Percentiles rank a stretch among this genome's conserved stretches.
These are phyloP conservation scores for Babesia bovis DNA, from an alignment of 169 alveolate genomes.

Conservation along the genomic window DNA sequence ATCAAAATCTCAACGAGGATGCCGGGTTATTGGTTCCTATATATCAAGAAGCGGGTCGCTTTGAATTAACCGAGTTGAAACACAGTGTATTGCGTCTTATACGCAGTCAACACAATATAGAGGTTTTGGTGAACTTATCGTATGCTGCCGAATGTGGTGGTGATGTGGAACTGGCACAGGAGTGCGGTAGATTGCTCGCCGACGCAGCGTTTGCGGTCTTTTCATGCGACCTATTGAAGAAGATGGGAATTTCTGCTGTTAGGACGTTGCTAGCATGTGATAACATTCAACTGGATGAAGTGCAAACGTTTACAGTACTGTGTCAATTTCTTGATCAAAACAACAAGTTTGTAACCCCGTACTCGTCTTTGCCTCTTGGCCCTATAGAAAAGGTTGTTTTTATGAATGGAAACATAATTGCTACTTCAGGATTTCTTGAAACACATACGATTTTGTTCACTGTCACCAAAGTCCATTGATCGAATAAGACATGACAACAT, in stretches of 20 bases:
- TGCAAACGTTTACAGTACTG: constrained; percentile 52
- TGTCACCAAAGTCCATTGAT: constrained; percentile 62
- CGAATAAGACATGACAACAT: constrained; percentile 49
- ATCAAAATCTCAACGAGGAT: constrained; percentile 59
- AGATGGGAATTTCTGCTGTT: constrained; percentile 46
- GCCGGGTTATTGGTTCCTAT: constrained; percentile 42
- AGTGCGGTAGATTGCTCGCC: constrained; percentile 61
- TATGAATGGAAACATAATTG: too few relatives aligned
- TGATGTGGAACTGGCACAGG: constrained; percentile 57
- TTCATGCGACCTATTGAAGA: constrained; percentile 39
- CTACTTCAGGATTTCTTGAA: constrained; percentile 35
- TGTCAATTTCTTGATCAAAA: constrained; percentile 49
- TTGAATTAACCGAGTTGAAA: constrained; percentile 44
- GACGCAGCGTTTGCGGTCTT: constrained; percentile 60
- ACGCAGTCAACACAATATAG: constrained; percentile 40
- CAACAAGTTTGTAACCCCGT: constrained; percentile 35
- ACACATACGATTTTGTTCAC: constrained; percentile 53
- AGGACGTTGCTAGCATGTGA: constrained; percentile 48
- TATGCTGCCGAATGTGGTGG: constrained; percentile 54
- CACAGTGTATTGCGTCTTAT: constrained; percentile 50
- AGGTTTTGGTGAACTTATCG: constrained; percentile 44
- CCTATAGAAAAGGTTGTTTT: constrained; percentile 46
- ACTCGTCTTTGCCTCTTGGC: constrained; percentile 27
- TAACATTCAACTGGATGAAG: constrained; percentile 64
- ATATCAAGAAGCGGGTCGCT: constrained; percentile 48